These are phyloP conservation scores for Pseudocercospora cruenta DNA, from an alignment of 2,329 filamentous ascomycete genomes.

Conservation along the genomic window DNA sequence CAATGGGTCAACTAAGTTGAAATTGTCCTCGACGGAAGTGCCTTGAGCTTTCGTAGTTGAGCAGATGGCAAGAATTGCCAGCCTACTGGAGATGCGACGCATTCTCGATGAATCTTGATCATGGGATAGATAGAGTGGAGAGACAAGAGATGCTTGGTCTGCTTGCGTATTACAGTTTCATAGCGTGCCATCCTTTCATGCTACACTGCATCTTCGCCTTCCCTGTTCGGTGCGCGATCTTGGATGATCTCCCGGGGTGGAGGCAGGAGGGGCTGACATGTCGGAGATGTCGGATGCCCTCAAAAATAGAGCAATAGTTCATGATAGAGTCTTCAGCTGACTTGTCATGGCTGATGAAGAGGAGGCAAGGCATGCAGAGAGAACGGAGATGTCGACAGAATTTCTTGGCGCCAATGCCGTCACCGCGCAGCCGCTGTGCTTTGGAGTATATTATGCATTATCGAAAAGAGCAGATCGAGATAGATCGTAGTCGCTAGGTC, in stretches of 20 bases:
- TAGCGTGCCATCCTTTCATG: not conserved
- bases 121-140: too few species aligned
- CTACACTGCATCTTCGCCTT: slow-evolving; percentile 5
- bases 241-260: not conserved
- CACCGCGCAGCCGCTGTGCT: not conserved
- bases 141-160: slow-evolving; percentile 2
- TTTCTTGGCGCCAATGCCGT: not conserved
- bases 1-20: slow-evolving; percentile 44
- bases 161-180: slow-evolving; percentile 1
- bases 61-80: not conserved
- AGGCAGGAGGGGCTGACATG: not conserved
- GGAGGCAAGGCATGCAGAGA: not conserved
- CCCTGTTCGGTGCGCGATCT: not conserved
- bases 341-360: not conserved
- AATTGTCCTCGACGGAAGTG: slow-evolving; percentile 11
- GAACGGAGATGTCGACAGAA: not conserved
- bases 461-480: not conserved
- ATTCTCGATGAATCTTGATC: not conserved
- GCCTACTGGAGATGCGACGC: not conserved
- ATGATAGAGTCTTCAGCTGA: not conserved
- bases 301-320: not conserved
- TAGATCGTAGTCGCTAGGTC: not conserved
- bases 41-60: not conserved
- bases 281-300: not conserved
- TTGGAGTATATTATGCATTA: too few species aligned